phyloP scores from a whole-genome alignment of 371 early-diverging fungal species.

The Syncephalastrum monosporum region DNA sequence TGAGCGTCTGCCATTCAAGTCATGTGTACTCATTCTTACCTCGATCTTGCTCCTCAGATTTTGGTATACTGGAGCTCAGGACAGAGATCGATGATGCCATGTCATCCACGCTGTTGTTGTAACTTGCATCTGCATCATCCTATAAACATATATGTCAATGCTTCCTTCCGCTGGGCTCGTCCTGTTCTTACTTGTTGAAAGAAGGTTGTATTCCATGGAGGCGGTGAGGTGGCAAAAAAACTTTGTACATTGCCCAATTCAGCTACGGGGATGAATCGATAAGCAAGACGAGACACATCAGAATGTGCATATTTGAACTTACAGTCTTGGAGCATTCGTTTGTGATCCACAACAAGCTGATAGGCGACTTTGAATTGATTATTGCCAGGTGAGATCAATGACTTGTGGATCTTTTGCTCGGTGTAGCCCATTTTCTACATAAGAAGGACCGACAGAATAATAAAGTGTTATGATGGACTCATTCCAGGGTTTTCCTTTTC shows the following conservation, averaged over 20 bases:
- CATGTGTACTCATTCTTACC: slow-evolving; percentile 8
- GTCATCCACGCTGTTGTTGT: slow-evolving; percentile 24
- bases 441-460: neutral
- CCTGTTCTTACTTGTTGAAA: slow-evolving; percentile 38
- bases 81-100: slow-evolving; percentile 62
- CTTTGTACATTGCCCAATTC: slow-evolving; percentile 58
- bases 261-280: slow-evolving; percentile 11
- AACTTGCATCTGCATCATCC: slow-evolving; percentile 5
- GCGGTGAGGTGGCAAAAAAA: slow-evolving; percentile 65
- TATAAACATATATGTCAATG: neutral
- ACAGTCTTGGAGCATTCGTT: slow-evolving; percentile 72
- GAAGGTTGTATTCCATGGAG: slow-evolving; percentile 55
- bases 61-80: slow-evolving; percentile 66
- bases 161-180: no score
- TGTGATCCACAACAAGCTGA: slow-evolving; percentile 86
- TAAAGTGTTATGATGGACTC: neutral
- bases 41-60: slow-evolving; percentile 29
- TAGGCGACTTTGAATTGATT: slow-evolving; percentile 95
- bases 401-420: slow-evolving; percentile 63
- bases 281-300: neutral
- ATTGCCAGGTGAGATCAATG: slow-evolving; percentile 75
- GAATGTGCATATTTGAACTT: slow-evolving; percentile 10
- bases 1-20: neutral
- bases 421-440: slow-evolving; percentile 79
- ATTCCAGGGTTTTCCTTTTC: slow-evolving; percentile 2